Evolutionary conservation across 257 asterid genomes (phyloP), one percentile per base, ranked within the genome.

Genomic region (Dorcoceras hygrometricum): DNA sequence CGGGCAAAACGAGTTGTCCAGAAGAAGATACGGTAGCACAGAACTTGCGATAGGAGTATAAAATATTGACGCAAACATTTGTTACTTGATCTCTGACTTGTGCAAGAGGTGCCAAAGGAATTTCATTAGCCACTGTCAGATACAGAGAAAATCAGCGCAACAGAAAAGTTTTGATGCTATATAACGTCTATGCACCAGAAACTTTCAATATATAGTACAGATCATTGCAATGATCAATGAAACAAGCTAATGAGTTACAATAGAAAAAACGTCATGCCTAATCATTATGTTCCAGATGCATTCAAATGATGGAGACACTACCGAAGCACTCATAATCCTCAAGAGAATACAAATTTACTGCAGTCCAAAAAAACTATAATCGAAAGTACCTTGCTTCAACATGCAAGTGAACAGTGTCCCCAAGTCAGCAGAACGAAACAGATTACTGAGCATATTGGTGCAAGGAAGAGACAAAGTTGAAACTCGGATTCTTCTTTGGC

Each of bases 401-500:
- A 94, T 78, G 74, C 97, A 94, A 53, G 95, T 86, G 75, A 86
- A 94, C 39, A 88, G 96, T 62, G 97, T 87, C 79, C 14, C 50
- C n/a, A 94, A 78, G 78, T 94, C 99, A 31, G 99, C 99, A 43
- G 95, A 80, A 65, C 99, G 97, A 81, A 90, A 90, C 62, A 94
- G 82, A 72, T 88, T 87, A 77, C 97, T 94, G 78, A 94, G 83
- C 95, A 85, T 81, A 73, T 75, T 87, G 39, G 97, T 90, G 95
- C 97, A 88, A 53, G 96, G 95, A 39, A 94, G 87, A 69, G 99
- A 86, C 78, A 94, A 77, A 29, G 96, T 94, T 26, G 99, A 94
- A 64, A 94, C 90, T 63, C 99, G 93, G 77, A 94, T 94, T 85
- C 96, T 83, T 83, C 99, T 84, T 82, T 94, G 96, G 71, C 99